Evolutionary conservation across 805 yeast species (phyloP), one percentile per base, ranked within the genome.

Genomic region (Hanseniaspora lindneri): DNA sequence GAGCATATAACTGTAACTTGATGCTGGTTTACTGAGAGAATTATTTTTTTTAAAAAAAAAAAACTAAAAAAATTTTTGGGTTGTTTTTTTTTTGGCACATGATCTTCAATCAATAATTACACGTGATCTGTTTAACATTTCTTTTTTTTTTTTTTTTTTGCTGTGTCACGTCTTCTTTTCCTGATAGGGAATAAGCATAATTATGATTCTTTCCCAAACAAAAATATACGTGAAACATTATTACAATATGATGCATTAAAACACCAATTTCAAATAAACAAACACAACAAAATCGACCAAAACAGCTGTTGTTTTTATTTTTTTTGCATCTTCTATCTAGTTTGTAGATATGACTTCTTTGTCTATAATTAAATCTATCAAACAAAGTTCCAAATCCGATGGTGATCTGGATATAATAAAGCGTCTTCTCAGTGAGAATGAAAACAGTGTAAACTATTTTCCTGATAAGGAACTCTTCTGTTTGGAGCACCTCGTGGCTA

Each of bases 381-480:
- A 44, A 24, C 41, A 37, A 29, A 44, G 21, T 11, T n/a, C 49
- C n/a, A 44, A 44, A 29, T 20, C n/a, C 14, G 37, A 44, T 19
- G 24, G 17, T 6, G 49, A 44, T 37, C 17, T 44, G 20, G 8
- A 9, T 16, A 29, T 34, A 17, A 37, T 44, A 11, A n/a, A 27
- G 1, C 14, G 16, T 14, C 35, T 44, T 20, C 25, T 44, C 2
- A 27, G 16, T 23, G 16, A 44, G 19, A 17, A 20, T 20, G 29
- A 44, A 23, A 23, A 30, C 4, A 17, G n/a, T 10, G 20, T 8
- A 10, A 4, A 47, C 0, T 70, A 66, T 48, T 68, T 82, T 13
- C 88, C 87, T 8, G 73, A 77, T 50, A 65, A 65, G 47, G 70
- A 71, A 21, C 57, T 62, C 0, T 82, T 82, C 53, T 63, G 80